These are phyloP conservation scores for Colletotrichum spaethianum DNA, from an alignment of 2,329 filamentous ascomycete genomes.

Conservation along the genomic window DNA sequence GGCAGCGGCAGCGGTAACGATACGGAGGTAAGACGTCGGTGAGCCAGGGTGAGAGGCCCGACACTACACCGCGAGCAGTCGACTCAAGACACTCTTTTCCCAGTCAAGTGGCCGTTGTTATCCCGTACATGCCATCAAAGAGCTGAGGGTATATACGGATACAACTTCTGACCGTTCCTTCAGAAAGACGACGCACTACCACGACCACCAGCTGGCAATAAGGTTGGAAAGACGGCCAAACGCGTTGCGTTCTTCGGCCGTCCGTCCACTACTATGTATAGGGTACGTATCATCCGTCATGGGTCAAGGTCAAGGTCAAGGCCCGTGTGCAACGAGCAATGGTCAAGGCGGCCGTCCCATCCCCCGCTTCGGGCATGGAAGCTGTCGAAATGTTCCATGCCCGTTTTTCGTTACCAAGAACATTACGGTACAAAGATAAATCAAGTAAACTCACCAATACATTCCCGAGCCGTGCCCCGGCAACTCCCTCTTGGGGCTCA, in stretches of 20 bases:
- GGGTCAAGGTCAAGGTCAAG: background rate
- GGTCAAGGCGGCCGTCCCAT: conserved; percentile 1
- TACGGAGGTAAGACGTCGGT: background rate
- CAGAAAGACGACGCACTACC: background rate
- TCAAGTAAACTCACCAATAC: background rate
- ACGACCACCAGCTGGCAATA: background rate
- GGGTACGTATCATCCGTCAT: background rate
- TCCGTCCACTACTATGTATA: no score
- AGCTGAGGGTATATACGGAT: background rate
- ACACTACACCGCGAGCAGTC: background rate
- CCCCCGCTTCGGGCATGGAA: conserved; percentile 10
- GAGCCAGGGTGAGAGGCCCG: background rate
- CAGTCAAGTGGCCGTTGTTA: background rate
- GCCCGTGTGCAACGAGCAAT: background rate
- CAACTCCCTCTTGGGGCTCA: background rate
- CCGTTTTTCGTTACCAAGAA: background rate
- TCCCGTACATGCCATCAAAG: background rate
- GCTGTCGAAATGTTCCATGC: conserved; percentile 21
- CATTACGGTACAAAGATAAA: background rate
- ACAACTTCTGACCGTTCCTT: background rate
- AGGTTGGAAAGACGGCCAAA: background rate
- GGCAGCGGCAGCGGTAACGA: background rate
- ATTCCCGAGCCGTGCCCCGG: background rate
- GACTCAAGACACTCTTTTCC: no score
- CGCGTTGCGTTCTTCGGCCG: background rate